Evolutionary conservation across 805 yeast genomes (phyloP).

Genomic region (Nakazawaea wyomingensis): DNA sequence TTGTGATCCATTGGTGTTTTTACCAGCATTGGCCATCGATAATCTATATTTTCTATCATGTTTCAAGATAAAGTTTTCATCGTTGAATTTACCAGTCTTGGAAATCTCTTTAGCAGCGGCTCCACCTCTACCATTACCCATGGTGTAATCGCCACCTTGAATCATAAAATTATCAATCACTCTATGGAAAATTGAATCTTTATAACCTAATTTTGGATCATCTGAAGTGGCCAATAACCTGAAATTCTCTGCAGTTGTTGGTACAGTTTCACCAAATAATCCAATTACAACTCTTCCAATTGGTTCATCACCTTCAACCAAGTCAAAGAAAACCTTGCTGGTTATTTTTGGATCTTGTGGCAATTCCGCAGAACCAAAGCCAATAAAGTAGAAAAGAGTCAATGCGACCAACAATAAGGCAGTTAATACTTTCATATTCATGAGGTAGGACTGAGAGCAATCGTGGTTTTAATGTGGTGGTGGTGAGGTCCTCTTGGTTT

Average conservation of each 20-base stretch:
- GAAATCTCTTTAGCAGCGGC: slow-evolving; percentile 33
- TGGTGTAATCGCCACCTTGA: slow-evolving; percentile 78
- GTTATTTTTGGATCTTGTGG: slow-evolving; percentile 55
- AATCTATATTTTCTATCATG: slow-evolving; percentile 66
- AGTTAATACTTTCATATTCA: slow-evolving; percentile 12
- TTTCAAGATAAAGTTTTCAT: slow-evolving; percentile 63
- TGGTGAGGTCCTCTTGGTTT: no score
- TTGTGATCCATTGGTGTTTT: slow-evolving; percentile 85
- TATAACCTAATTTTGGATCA: slow-evolving; percentile 61
- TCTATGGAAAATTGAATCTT: slow-evolving; percentile 64
- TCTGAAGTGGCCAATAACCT: slow-evolving; percentile 73
- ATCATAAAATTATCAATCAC: slow-evolving; percentile 70
- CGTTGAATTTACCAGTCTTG: slow-evolving; percentile 66
- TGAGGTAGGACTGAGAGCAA: slow-evolving; percentile 14
- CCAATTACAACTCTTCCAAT: slow-evolving; percentile 86
- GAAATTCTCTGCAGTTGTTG: slow-evolving; percentile 87
- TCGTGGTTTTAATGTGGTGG: not conserved
- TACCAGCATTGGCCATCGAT: slow-evolving; percentile 81
- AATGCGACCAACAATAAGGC: slow-evolving; percentile 11
- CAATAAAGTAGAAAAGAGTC: slow-evolving; percentile 10
- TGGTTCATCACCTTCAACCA: slow-evolving; percentile 69
- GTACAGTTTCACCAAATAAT: slow-evolving; percentile 79
- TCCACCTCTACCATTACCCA: slow-evolving; percentile 69
- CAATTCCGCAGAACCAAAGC: slow-evolving; percentile 9
- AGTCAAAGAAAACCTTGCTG: slow-evolving; percentile 79